These are phyloP conservation scores for Penstemon davidsonii DNA, from an alignment of 257 asterid species.

Conservation along the genomic window DNA sequence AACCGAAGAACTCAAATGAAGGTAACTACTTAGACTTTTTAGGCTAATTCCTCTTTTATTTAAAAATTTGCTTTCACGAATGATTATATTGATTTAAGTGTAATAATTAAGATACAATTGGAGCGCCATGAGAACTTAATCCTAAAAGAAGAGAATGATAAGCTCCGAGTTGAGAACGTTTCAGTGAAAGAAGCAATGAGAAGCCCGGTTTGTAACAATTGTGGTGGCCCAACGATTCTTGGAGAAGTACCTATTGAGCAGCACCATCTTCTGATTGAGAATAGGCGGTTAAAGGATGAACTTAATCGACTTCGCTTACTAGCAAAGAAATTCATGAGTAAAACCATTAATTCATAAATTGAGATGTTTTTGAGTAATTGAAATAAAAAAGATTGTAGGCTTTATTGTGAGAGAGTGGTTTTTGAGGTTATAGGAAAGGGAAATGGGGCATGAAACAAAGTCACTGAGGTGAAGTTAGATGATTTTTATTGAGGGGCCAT, in stretches of 20 bases:
- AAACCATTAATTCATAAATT: conserved; percentile 25
- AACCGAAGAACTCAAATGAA: conserved; percentile 90
- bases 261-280: conserved; percentile 70
- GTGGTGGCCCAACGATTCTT: conserved; percentile 69
- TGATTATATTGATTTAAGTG: conserved; percentile 1
- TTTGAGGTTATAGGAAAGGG: too few relatives aligned
- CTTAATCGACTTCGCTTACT: conserved; percentile 47
- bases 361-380: too few relatives aligned
- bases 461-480: too few relatives aligned
- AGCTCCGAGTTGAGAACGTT: conserved; percentile 74
- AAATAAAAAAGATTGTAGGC: too few relatives aligned
- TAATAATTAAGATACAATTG: conserved; percentile 58
- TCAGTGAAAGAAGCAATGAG: conserved; percentile 70
- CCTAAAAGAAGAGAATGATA: conserved; percentile 74
- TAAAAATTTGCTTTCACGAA: background rate
- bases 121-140: conserved; percentile 77
- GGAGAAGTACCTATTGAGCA: conserved; percentile 61
- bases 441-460: too few relatives aligned
- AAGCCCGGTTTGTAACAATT: conserved; percentile 63
- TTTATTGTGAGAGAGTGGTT: too few relatives aligned
- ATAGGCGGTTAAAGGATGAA: conserved; percentile 70
- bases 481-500: too few relatives aligned
- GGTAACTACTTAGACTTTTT: conserved; percentile 37
- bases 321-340: conserved; percentile 35
- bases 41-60: too few relatives aligned